Base-by-base conservation (phyloP, 257 asterid genomes). In the Coffea eugenioides region DNA sequence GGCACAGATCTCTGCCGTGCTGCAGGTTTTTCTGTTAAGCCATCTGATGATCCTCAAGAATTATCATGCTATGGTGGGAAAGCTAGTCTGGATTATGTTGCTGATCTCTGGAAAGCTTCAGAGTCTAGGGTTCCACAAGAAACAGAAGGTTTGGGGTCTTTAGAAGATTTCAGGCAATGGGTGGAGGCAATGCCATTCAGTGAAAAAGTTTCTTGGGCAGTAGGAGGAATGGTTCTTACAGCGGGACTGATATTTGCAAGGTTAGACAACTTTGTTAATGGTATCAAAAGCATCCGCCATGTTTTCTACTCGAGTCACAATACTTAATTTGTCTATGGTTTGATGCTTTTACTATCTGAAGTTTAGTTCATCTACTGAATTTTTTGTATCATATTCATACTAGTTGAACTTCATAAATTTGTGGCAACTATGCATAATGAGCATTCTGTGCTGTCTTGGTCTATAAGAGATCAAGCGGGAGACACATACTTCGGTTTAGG, bases 211-310 rank as follows among this genome's bases (percentile, higher is more conserved):
- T 94, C 97, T 46, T 96, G 99, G 99, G 98, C 99, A 21, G 89
- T 96, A 45, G 99, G 97, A 48, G 98, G 99, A 70, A 88, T 96
- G 97, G 98, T 93, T 81, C 97, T 96, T 69, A 93, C 99, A n/a
- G 98, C 95, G 23, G 99, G 99, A 64, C 92, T 96, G 71, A 78
- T 94, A 15, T 91, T 93, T 86, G 90, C 86, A 80, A 93, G 98
- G 99, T 96, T 73, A 80, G 91, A 36, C 76, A 74, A 80, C 69
- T 84, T 34, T 68, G 65, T 68, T 74, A 51, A 8, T 54, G 66
- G 8, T 48, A 36, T 68, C 52, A 10, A 48, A 43, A 46, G 18
- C 20, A 36, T 62, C 46, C 72, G n/a, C 46, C 51, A 48, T 39
- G n/a, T 69, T 43, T 12, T 72, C 15, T 2, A 8, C 20, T 69